Percentiles rank a stretch among this genome's conserved stretches.
phyloP scores from a whole-genome alignment of 225 moss, liverwort and hornwort species.

The Anthoceros angustus region DNA sequence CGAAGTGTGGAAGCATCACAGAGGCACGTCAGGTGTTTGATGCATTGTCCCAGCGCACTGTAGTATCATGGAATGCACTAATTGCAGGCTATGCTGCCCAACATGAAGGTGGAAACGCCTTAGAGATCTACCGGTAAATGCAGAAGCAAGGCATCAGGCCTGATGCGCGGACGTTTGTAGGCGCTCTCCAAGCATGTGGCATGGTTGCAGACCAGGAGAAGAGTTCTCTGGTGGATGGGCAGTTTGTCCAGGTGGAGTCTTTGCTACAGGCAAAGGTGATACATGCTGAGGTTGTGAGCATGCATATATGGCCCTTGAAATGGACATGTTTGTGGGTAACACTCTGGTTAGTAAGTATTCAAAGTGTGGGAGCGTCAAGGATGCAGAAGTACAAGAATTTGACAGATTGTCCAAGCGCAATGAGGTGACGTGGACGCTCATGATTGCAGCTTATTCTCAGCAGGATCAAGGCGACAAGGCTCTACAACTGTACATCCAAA shows the following conservation, averaged over 20 bases:
- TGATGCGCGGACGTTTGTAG: background rate
- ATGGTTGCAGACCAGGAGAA: background rate
- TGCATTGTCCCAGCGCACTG: background rate
- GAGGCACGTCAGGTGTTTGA: background rate
- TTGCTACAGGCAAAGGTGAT: background rate
- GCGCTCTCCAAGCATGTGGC: background rate
- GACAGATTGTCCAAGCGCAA: background rate
- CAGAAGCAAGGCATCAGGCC: background rate
- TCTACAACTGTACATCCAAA: background rate
- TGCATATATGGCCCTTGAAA: background rate
- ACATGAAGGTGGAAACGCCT: background rate
- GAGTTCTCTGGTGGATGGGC: too few relatives aligned
- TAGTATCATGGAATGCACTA: background rate
- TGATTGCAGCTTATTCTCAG: background rate
- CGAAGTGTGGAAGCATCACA: background rate
- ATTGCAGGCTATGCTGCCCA: background rate
- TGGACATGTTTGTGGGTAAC: background rate
- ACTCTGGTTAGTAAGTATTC: background rate
- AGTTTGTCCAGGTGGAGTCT: background rate
- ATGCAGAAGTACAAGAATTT: background rate
- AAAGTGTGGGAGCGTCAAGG: background rate
- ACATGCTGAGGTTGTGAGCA: background rate
- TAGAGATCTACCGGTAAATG: background rate
- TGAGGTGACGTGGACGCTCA: background rate
- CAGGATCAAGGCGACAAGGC: background rate